Conservation (phyloP, 768 basidiomycete species). For the Filobasidium floriforme region DNA sequence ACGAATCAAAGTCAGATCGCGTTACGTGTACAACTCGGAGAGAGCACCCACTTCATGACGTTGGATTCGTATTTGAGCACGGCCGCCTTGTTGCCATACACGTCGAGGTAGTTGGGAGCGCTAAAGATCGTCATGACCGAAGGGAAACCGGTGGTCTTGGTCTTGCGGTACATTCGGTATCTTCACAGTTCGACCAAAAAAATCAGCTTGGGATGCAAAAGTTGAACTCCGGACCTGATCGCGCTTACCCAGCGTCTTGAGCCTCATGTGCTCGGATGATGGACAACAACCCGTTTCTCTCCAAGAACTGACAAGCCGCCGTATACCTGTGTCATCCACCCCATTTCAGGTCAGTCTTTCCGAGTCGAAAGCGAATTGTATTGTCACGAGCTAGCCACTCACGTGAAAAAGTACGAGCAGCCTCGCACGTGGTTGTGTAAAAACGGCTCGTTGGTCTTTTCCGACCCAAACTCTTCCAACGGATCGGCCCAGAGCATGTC, state of each 20-base stretch:
- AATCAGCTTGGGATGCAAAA: slow-evolving; percentile 1
- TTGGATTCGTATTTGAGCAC: slow-evolving; percentile 99
- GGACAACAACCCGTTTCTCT: slow-evolving; percentile 89
- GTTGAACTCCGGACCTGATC: not conserved
- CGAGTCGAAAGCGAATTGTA: no score
- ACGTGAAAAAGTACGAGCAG: slow-evolving; percentile 97
- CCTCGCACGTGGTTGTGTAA: slow-evolving; percentile 94
- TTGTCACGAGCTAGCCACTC: no score
- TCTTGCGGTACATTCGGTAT: slow-evolving; percentile 98
- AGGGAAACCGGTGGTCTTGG: slow-evolving; percentile 94
- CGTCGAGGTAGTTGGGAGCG: slow-evolving; percentile 94
- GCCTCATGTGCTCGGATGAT: slow-evolving; percentile 98
- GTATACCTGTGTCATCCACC: slow-evolving; percentile 67
- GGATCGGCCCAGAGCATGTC: slow-evolving; percentile 99
- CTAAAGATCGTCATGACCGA: slow-evolving; percentile 99
- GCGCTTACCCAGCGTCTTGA: slow-evolving; percentile 85
- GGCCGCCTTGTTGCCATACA: slow-evolving; percentile 98
- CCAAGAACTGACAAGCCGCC: slow-evolving; percentile 93
- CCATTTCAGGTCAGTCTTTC: no score
- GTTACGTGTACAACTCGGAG: not conserved
- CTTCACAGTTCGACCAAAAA: slow-evolving; percentile 46
- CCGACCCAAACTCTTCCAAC: slow-evolving; percentile 90
- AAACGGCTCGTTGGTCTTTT: slow-evolving; percentile 83
- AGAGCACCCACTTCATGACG: slow-evolving; percentile 64
- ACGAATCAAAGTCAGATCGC: not conserved